phyloP scores from a whole-genome alignment of 352 stramenopile genomes.

The Globisporangium spinosum region DNA sequence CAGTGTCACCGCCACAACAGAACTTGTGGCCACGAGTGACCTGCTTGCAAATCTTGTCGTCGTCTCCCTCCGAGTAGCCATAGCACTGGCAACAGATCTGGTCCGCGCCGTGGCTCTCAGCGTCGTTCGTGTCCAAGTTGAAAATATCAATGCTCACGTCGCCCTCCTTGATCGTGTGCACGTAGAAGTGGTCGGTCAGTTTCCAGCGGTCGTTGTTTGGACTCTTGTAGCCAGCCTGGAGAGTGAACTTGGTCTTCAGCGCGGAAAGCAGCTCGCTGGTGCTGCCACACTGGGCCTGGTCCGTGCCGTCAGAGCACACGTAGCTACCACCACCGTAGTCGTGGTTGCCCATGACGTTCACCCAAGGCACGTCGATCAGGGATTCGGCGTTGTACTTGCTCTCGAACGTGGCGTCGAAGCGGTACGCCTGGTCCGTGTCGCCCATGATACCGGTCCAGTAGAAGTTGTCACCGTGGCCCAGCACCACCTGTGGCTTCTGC shows the following conservation, averaged over 20 bases:
- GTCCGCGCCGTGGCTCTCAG: constrained; percentile 44
- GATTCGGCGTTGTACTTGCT: constrained; percentile 41
- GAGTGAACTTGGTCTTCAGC: constrained; percentile 46
- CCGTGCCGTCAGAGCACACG: constrained; percentile 22
- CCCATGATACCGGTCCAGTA: constrained; percentile 58
- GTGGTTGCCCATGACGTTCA: constrained; percentile 67
- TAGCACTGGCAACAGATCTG: constrained; percentile 86
- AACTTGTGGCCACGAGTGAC: constrained; percentile 41
- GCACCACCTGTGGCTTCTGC: constrained; percentile 44
- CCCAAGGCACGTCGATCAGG: constrained; percentile 45
- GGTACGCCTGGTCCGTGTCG: constrained; percentile 32
- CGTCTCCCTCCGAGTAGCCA: constrained; percentile 48
- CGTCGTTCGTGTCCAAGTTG: constrained; percentile 52
- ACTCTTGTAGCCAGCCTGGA: constrained; percentile 42
- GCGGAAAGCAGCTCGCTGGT: constrained; percentile 21
- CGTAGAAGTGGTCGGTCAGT: constrained; percentile 47
- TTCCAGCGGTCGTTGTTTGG: constrained; percentile 47
- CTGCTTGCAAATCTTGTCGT: constrained; percentile 48
- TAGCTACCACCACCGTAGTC: constrained; percentile 57
- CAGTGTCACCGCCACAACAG: constrained; percentile 51
- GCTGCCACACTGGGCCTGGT: constrained; percentile 13
- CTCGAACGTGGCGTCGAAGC: constrained; percentile 57
- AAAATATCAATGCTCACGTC: constrained; percentile 46
- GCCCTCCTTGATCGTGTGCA: constrained; percentile 27
- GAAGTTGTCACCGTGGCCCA: constrained; percentile 69